Evolutionary conservation across 2,329 filamentous ascomycete genomes (phyloP), one percentile per base, ranked within the genome.

Genomic region (Penicillium polonicum): DNA sequence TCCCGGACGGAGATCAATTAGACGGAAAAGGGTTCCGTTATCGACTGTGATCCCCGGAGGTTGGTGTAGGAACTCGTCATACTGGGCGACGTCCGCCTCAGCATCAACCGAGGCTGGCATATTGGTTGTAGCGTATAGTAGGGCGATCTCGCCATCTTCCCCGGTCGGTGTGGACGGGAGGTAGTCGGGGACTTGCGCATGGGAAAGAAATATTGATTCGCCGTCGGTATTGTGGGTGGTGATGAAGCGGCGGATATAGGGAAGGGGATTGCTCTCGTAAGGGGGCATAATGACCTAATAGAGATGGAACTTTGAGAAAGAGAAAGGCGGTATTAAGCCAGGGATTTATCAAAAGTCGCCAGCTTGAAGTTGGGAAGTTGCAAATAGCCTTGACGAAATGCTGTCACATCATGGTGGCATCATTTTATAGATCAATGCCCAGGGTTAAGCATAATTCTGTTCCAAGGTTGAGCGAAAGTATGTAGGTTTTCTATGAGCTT

Each of bases 191-290:
- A 74, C 54, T 57, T 71, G 70, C 3, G 69, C 65, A 51, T 68
- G 61, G 46, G 71, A 68, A 17, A 72, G 52, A 60, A 76, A 75
- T n/a, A 76, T 62, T 29, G 72, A 69, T 58, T 73, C 69, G 52
- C 73, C 74, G 21, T 71, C 70, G 27, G 61, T 62, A 58, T 68
- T 68, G 69, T 77, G 74, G 21, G 70, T 72, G 23, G 74, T 77
- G 52, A 76, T 76, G 60, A 68, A 72, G 52, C 75, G 74, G 58
- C 72, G 70, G 57, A 71, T 71, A 25, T 61, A 58, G 3, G 70
- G 71, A 60, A 70, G 70, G 38, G 66, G 56, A 58, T 69, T 72
- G 39, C 54, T 55, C 46, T 62, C 59, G 52, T 65, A 62, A 8
- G 56, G 38, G 43, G 63, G 31, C 63, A 67, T 67, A 25, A 35